These are phyloP conservation scores for Backusella macrospora DNA, from an alignment of 192 early-diverging fungal genomes.

Conservation along the genomic window DNA sequence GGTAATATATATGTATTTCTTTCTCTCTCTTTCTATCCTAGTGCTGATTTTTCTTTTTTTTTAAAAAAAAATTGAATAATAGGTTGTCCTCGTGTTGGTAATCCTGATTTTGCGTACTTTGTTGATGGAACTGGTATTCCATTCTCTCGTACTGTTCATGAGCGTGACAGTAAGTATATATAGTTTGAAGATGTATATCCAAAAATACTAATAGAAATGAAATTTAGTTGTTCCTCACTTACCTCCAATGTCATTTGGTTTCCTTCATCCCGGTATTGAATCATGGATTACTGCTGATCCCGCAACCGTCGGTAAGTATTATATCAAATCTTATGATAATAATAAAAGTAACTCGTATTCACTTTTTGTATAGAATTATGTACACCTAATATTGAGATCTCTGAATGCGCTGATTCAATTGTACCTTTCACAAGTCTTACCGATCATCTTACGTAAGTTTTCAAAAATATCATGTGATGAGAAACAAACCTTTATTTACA, in stretches of 20 bases:
- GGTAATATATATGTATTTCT: conserved; percentile 27
- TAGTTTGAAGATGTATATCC: background rate
- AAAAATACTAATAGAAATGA: background rate
- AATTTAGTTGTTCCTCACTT: conserved; percentile 21
- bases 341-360: background rate
- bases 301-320: background rate
- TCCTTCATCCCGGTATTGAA: conserved; percentile 21
- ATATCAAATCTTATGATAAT: background rate
- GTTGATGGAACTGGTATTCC: conserved; percentile 12
- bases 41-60: too few relatives aligned
- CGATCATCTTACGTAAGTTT: conserved; percentile 19
- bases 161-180: conserved; percentile 17
- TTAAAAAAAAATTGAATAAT: background rate
- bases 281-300: background rate
- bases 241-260: conserved; percentile 8
- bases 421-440: conserved; percentile 21
- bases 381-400: background rate
- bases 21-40: too few relatives aligned
- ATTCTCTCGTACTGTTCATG: conserved; percentile 3
- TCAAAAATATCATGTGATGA: too few relatives aligned
- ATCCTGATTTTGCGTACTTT: conserved; percentile 18
- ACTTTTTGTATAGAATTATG: conserved; percentile 2
- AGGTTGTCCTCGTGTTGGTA: conserved; percentile 25
- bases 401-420: conserved; percentile 15
- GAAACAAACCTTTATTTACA: too few relatives aligned